Percentiles rank a stretch among this genome's conserved stretches.
phyloP scores from a whole-genome alignment of 768 basidiomycete genomes.

The Hemileccinum impolitum region DNA sequence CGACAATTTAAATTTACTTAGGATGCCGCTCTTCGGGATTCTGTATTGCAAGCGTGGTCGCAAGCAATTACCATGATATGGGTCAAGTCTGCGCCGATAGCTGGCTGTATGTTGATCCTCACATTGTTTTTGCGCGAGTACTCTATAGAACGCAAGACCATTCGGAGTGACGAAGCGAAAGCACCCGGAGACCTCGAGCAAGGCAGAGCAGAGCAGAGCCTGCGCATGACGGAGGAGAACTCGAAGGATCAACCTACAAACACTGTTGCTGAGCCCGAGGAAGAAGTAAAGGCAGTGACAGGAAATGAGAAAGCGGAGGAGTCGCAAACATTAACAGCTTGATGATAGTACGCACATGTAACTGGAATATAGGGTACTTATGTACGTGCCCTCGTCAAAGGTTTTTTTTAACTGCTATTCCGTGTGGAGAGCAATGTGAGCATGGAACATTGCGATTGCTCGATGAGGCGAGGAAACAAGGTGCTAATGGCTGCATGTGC shows the following conservation, averaged over 20 bases:
- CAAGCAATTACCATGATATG: conserved; percentile 62
- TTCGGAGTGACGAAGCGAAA: conserved; percentile 34
- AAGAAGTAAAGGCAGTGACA: too few species aligned
- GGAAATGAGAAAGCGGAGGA: too few species aligned
- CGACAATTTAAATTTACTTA: conserved; percentile 15
- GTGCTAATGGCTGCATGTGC: too few species aligned
- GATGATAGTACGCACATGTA: too few species aligned
- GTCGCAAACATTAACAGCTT: too few species aligned
- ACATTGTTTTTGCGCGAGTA: conserved; percentile 58
- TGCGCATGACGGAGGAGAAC: not conserved
- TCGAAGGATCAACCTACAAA: too few species aligned
- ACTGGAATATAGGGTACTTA: too few species aligned
- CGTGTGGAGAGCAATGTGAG: too few species aligned
- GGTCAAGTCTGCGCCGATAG: conserved; percentile 58
- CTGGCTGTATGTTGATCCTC: conserved; percentile 49
- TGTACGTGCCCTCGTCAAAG: too few species aligned
- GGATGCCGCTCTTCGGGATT: conserved; percentile 47
- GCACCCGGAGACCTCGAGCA: conserved; percentile 32
- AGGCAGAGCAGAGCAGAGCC: not conserved
- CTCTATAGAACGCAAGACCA: conserved; percentile 51
- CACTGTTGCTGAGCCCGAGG: not conserved
- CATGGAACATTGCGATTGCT: too few species aligned
- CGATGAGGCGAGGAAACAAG: too few species aligned
- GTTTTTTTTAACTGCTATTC: too few species aligned
- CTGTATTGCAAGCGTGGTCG: conserved; percentile 63